Evolutionary conservation across 2,329 filamentous ascomycete genomes (phyloP).

Genomic region (Aschersonia sp.): DNA sequence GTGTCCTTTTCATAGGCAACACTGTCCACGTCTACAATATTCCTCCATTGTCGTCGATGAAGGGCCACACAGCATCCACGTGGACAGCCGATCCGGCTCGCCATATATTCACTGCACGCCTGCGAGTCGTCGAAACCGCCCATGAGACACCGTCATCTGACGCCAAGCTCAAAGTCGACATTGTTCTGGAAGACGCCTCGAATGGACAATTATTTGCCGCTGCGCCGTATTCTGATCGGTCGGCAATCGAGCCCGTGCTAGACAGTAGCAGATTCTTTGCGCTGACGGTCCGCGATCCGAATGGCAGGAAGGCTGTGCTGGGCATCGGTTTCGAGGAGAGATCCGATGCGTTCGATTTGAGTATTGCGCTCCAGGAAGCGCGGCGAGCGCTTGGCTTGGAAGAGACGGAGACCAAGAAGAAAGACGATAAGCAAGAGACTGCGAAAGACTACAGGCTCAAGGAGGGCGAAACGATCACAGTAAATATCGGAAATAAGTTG

Average conservation of each 20-base stretch:
- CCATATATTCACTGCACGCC: slow-evolving; percentile 73
- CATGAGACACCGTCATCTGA: slow-evolving; percentile 18
- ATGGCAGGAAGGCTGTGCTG: slow-evolving; percentile 61
- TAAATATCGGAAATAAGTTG: slow-evolving; percentile 51
- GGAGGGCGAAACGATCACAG: slow-evolving; percentile 77
- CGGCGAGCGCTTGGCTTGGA: slow-evolving; percentile 54
- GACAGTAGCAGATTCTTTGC: slow-evolving; percentile 80
- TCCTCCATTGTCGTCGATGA: slow-evolving; percentile 61
- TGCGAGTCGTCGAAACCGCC: slow-evolving; percentile 66
- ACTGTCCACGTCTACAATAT: slow-evolving; percentile 78
- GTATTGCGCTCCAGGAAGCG: slow-evolving; percentile 65
- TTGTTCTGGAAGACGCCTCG: slow-evolving; percentile 63
- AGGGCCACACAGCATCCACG: slow-evolving; percentile 61
- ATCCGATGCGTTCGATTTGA: slow-evolving; percentile 74
- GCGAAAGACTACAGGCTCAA: slow-evolving; percentile 67
- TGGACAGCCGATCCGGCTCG: slow-evolving; percentile 62
- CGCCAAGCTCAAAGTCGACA: slow-evolving; percentile 52
- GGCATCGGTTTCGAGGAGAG: slow-evolving; percentile 82
- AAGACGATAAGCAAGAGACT: slow-evolving; percentile 20
- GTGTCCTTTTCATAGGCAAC: slow-evolving; percentile 63
- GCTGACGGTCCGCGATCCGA: slow-evolving; percentile 60
- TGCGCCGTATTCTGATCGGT: slow-evolving; percentile 54
- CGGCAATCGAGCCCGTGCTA: slow-evolving; percentile 59
- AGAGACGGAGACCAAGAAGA: slow-evolving; percentile 13
- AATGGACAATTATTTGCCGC: slow-evolving; percentile 70